Evolutionary conservation across 192 early-diverging fungal species (phyloP).

Genomic region (Coemansia sp.): DNA sequence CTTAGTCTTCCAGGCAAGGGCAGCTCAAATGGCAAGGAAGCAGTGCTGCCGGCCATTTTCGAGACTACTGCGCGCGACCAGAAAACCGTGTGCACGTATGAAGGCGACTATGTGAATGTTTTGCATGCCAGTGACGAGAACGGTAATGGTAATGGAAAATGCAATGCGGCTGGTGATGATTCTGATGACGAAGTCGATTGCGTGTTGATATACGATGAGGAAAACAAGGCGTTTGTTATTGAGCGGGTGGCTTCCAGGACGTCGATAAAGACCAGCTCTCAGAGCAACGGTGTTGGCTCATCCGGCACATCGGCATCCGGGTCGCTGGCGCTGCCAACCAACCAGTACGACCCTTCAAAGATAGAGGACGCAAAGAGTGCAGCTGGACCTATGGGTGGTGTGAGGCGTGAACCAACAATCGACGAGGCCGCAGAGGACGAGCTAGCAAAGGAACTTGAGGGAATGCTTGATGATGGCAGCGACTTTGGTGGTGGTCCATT

Average conservation of each 20-base stretch:
- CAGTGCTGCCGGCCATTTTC: slow-evolving; percentile 20
- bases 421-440: slow-evolving; percentile 41
- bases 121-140: neutral
- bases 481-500: slow-evolving; percentile 21
- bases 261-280: slow-evolving; percentile 16
- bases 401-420: slow-evolving; percentile 11
- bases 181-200: slow-evolving; percentile 31
- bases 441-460: slow-evolving; percentile 51
- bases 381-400: neutral
- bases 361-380: neutral
- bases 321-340: slow-evolving; percentile 29
- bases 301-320: slow-evolving; percentile 13
- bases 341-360: slow-evolving; percentile 19
- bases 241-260: slow-evolving; percentile 26
- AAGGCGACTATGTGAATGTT: slow-evolving; percentile 39
- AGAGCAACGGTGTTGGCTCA: slow-evolving; percentile 6
- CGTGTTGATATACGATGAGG: slow-evolving; percentile 43
- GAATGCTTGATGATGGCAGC: slow-evolving; percentile 37
- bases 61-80: slow-evolving; percentile 37
- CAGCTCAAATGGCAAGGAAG: neutral
- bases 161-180: neutral
- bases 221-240: slow-evolving; percentile 43
- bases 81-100: slow-evolving; percentile 40
- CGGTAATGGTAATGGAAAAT: neutral
- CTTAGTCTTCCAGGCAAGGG: slow-evolving; percentile 3